Evolutionary conservation across 1,284 basidiomycete genomes (phyloP).

Genomic region (Naganishia sp.): DNA sequence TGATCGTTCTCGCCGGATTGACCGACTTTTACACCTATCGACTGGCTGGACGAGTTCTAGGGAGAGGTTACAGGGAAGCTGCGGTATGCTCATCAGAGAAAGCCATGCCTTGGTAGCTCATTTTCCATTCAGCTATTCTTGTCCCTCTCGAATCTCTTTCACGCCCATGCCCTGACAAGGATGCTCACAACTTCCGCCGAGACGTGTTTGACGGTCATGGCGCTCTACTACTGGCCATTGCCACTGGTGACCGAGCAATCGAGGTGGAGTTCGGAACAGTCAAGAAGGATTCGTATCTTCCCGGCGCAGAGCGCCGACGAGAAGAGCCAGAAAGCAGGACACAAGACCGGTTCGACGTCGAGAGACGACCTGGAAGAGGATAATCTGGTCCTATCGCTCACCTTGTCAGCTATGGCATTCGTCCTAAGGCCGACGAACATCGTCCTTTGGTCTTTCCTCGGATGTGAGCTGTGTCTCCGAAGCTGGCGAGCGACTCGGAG

Average conservation of each 20-base stretch:
- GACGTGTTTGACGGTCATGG: conserved; percentile 77
- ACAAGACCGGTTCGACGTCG: not conserved
- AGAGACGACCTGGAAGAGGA: conserved; percentile 35
- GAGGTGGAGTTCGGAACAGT: not conserved
- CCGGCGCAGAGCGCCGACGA: not conserved
- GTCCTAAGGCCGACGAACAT: conserved; percentile 82
- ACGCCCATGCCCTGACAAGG: conserved; percentile 78
- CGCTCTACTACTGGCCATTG: conserved; percentile 72
- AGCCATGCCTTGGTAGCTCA: not conserved
- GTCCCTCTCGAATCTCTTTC: conserved; percentile 83
- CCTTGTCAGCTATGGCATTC: conserved; percentile 72
- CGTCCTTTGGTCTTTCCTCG: conserved; percentile 78
- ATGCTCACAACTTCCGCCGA: conserved; percentile 93
- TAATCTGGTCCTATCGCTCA: conserved; percentile 53
- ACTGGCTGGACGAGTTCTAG: conserved; percentile 65
- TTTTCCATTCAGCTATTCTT: conserved; percentile 66
- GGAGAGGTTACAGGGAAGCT: conserved; percentile 62
- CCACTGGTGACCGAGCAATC: conserved; percentile 8
- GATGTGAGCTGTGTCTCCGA: conserved; percentile 54
- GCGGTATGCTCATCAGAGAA: conserved; percentile 61
- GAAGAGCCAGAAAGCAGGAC: not conserved
- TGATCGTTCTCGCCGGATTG: conserved; percentile 74
- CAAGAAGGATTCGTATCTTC: not conserved
- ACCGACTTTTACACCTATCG: conserved; percentile 76
- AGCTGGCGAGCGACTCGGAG: conserved; percentile 21